These are phyloP conservation scores for Mycena sp. DNA, from an alignment of 1,284 basidiomycete species.

Conservation along the genomic window DNA sequence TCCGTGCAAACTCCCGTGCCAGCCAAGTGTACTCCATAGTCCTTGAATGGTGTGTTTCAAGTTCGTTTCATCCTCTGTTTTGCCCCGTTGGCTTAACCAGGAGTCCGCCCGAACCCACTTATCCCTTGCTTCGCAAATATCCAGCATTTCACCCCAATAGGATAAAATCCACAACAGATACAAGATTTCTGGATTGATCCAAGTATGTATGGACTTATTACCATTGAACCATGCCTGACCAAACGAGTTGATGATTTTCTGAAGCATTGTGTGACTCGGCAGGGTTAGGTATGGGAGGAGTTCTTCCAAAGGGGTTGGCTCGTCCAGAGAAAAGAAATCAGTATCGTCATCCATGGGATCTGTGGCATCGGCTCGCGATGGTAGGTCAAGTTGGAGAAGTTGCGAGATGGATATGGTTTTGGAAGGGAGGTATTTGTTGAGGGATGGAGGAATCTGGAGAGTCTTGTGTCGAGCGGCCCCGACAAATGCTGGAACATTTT, in stretches of 20 bases:
- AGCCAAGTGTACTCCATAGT: background rate
- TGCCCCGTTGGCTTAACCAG: background rate
- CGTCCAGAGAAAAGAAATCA: background rate
- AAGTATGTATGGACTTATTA: background rate
- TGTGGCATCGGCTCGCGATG: background rate
- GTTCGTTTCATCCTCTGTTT: background rate
- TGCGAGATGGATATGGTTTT: background rate
- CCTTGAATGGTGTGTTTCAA: background rate
- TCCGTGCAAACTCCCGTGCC: background rate
- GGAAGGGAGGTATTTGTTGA: background rate
- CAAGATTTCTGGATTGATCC: background rate
- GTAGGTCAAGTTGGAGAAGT: background rate
- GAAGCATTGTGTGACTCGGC: background rate
- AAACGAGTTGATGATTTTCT: background rate
- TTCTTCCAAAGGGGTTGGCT: background rate
- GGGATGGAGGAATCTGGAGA: background rate
- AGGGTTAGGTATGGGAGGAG: background rate
- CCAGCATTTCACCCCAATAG: slow-evolving; percentile 1
- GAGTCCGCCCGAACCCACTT: background rate
- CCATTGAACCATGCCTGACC: slow-evolving; percentile 13
- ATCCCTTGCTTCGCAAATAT: slow-evolving; percentile 1
- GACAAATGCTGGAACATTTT: slow-evolving; percentile 1
- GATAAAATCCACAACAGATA: slow-evolving; percentile 6
- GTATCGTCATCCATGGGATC: background rate
- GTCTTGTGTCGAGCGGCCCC: background rate